phyloP scores from a whole-genome alignment of 2,329 filamentous ascomycete genomes.

The Alternaria gaisen region DNA sequence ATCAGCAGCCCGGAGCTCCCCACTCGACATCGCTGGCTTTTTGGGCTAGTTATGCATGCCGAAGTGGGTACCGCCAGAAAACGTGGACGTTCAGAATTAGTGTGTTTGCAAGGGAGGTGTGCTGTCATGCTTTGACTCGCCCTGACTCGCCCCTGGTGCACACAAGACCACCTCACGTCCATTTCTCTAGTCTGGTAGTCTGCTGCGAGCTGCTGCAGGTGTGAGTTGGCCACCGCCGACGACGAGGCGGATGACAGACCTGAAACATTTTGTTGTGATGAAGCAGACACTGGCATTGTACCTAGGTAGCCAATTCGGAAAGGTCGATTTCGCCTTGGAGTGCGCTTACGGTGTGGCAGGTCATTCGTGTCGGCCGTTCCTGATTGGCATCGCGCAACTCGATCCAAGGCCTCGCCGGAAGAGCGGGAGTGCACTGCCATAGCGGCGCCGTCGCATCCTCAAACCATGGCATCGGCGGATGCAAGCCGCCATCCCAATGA shows the following conservation, averaged over 20 bases:
- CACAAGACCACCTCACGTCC: constrained; percentile 39
- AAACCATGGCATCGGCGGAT: constrained; percentile 39
- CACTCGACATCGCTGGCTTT: constrained; percentile 42
- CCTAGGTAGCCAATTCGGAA: constrained; percentile 16
- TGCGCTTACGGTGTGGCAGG: constrained; percentile 33
- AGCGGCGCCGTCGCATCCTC: constrained; percentile 40
- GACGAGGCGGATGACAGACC: constrained; percentile 22
- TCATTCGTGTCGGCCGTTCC: constrained; percentile 28
- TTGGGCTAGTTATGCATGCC: constrained; percentile 43
- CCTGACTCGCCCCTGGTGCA: constrained; percentile 40
- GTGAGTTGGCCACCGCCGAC: constrained; percentile 40
- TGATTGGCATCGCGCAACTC: constrained; percentile 40
- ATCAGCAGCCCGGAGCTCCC: constrained; percentile 47
- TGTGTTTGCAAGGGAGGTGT: constrained; percentile 43
- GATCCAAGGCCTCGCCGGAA: constrained; percentile 40
- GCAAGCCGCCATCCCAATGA: constrained; percentile 34
- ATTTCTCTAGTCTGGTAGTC: constrained; percentile 37
- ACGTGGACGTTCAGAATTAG: constrained; percentile 50
- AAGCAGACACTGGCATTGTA: constrained; percentile 24
- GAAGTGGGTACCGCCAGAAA: constrained; percentile 48
- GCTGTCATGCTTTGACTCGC: constrained; percentile 52
- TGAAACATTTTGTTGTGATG: constrained; percentile 23
- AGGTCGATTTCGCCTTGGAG: constrained; percentile 17
- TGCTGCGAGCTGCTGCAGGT: constrained; percentile 34
- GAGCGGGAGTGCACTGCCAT: constrained; percentile 42